Evolutionary conservation across 228 moss, liverwort and hornwort genomes (phyloP), one percentile per base, ranked within the genome.

Genomic region (Sphagnum fallax): DNA sequence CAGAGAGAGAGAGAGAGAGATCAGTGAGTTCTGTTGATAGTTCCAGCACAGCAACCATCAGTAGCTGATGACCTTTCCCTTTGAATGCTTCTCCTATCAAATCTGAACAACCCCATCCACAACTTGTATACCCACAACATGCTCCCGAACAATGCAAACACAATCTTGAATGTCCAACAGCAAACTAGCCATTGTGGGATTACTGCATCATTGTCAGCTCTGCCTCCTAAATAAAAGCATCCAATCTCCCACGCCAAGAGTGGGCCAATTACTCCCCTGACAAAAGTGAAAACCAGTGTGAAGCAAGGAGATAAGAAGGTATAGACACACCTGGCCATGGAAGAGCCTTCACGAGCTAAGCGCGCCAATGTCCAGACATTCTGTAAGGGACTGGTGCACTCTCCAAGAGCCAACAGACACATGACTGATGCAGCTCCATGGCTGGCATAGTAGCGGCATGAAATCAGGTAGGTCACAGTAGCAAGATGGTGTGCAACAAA

Each of bases 401-500:
- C 85, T 47, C 85, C 85, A 0, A 79, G 78, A 4, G 85, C 85
- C 49, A 85, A 81, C 68, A 85, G 76, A 51, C 81, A 81, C 85
- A 79, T 85, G 62, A 85, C 81, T 4, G 81, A 78, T 48, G 81
- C 79, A 47, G 75, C 85, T 32, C 85, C 85, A 12, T 63, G 60
- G 6, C 71, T 69, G 5, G 78, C 75, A 69, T 18, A 66, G 66
- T 85, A 79, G 53, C 81, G 85, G 79, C 81, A 81, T 6, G 85
- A 78, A 57, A 74, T 72, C 85, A 85, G 78, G 74, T 85, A 85
- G 10, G 85, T 81, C 75, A 81, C 72, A 6, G 85, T 85, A 32
- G 81, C 78, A 65, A 85, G 76, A 6, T 85, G 85, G 60, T 85
- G 85, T 6, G 81, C 81, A 67, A 85, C 81, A 76, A 85, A 85